phyloP scores from a whole-genome alignment of 129 eudicot genomes.

The Flaveria brownii region DNA sequence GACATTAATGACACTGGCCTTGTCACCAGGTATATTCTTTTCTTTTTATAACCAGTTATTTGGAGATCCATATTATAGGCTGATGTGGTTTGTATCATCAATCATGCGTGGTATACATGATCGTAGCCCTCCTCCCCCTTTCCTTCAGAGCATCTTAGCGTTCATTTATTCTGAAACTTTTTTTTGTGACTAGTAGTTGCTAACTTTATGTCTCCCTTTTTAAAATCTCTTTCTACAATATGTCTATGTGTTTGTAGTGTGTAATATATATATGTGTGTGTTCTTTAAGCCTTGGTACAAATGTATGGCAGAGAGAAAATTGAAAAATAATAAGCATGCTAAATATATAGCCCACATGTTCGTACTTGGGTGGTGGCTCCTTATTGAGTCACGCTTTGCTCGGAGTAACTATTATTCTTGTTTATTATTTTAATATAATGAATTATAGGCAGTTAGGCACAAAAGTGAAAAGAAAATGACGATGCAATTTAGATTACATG shows the following conservation, averaged over 20 bases:
- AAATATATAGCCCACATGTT: background rate
- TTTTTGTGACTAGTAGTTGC: background rate
- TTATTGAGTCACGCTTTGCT: too few relatives aligned
- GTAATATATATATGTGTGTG: too few relatives aligned
- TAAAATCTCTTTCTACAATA: background rate
- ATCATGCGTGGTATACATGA: background rate
- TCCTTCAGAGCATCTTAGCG: background rate
- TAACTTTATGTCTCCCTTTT: background rate
- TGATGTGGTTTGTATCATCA: background rate
- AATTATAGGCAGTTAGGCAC: background rate
- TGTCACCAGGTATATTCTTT: slow-evolving; percentile 62
- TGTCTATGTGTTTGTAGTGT: background rate
- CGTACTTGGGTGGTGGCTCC: background rate
- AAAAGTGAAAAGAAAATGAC: background rate
- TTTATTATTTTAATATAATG: background rate
- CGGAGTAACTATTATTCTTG: background rate
- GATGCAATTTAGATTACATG: background rate
- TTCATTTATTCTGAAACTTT: background rate
- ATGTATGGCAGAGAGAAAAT: too few relatives aligned
- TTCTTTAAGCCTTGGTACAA: too few relatives aligned
- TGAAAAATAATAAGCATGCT: background rate
- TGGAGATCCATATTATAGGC: background rate
- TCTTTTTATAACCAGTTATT: background rate
- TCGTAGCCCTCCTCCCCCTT: background rate
- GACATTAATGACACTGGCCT: slow-evolving; percentile 55